These are phyloP conservation scores for Ceratocystis alfenasii DNA, from an alignment of 2,329 filamentous ascomycete species.

Conservation along the genomic window DNA sequence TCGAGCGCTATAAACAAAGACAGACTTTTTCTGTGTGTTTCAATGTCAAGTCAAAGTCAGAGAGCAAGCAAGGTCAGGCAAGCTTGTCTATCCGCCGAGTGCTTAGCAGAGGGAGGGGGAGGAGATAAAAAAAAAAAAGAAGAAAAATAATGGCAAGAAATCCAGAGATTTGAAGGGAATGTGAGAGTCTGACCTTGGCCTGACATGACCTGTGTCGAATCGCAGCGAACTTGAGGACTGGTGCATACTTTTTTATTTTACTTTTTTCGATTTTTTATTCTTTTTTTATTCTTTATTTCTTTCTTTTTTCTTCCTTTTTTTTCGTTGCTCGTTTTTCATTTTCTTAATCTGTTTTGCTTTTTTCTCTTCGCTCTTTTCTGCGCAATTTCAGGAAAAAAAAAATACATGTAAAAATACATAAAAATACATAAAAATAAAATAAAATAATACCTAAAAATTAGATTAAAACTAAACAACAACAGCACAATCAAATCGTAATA, in stretches of 20 bases:
- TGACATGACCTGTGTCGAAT: background rate
- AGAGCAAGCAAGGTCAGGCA: background rate
- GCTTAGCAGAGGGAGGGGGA: background rate
- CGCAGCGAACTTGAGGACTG: background rate
- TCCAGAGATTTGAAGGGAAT: background rate
- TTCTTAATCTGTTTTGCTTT: background rate
- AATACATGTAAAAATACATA: background rate
- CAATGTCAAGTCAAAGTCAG: background rate
- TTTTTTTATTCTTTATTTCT: background rate
- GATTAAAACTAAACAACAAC: background rate
- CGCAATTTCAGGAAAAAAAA: background rate
- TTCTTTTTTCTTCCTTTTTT: background rate
- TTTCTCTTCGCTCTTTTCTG: background rate
- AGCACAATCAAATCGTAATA: background rate
- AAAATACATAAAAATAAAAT: background rate
- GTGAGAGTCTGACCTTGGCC: background rate
- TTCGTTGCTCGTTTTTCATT: background rate
- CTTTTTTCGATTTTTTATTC: no score
- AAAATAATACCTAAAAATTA: background rate
- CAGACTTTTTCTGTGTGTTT: constrained; percentile 2
- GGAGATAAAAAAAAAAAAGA: background rate
- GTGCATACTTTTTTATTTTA: no score
- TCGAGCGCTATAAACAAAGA: constrained; percentile 1
- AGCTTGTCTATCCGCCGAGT: background rate
- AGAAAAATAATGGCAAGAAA: background rate